Conservation (phyloP, 768 basidiomycete genomes). For the Plicaturopsis crispa region DNA sequence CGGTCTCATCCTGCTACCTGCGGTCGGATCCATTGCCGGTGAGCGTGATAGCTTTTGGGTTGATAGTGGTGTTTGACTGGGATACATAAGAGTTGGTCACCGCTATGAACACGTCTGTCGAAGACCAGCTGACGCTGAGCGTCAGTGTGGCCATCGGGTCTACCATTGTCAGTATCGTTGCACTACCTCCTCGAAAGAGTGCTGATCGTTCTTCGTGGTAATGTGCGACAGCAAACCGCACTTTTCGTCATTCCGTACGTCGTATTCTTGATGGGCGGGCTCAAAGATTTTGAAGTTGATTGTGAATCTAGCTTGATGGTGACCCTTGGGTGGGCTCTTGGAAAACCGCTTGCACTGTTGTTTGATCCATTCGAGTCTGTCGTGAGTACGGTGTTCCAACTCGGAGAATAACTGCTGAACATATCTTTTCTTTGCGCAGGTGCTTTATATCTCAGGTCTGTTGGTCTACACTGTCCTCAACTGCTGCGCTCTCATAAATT, state of each 20-base stretch:
- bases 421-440: constrained; percentile 9
- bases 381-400: constrained; percentile 29
- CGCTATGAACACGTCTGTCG: constrained; percentile 83
- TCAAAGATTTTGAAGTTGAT: background rate
- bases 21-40: constrained; percentile 78
- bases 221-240: constrained; percentile 57
- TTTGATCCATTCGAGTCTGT: constrained; percentile 90
- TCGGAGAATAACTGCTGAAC: background rate
- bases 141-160: constrained; percentile 81
- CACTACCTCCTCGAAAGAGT: too few species aligned
- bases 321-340: constrained; percentile 71
- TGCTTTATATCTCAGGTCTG: constrained; percentile 29
- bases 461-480: constrained; percentile 29
- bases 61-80: background rate
- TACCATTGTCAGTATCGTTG: constrained; percentile 45
- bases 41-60: constrained; percentile 6
- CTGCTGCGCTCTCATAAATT: constrained; percentile 22
- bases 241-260: constrained; percentile 80
- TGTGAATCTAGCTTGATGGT: constrained; percentile 51
- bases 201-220: background rate
- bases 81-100: constrained; percentile 68
- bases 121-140: constrained; percentile 75
- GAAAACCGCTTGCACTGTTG: constrained; percentile 71
- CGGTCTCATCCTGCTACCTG: constrained; percentile 81
- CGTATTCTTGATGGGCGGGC: background rate